Percentiles rank a stretch among this genome's conserved stretches.
These are phyloP conservation scores for Phytopythium cucurbitacearum DNA, from an alignment of 352 stramenopile genomes.

Conservation along the genomic window DNA sequence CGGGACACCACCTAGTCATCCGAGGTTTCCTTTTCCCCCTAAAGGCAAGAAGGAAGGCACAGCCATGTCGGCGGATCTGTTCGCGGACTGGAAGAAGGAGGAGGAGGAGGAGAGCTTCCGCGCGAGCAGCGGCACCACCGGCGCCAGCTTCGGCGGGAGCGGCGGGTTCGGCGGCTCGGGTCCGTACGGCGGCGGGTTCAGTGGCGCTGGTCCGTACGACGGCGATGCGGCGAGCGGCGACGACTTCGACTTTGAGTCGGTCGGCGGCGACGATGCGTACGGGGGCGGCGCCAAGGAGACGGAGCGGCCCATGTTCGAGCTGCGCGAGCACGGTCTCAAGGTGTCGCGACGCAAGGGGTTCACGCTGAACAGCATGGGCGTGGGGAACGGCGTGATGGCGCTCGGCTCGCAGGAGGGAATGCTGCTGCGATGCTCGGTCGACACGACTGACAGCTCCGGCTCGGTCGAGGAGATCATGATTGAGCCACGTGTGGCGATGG, in stretches of 20 bases:
- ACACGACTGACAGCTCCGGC: slow-evolving; percentile 69
- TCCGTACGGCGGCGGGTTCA: slow-evolving; percentile 17
- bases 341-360: slow-evolving; percentile 82
- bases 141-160: slow-evolving; percentile 13
- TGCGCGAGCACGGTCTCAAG: slow-evolving; percentile 84
- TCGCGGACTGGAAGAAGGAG: slow-evolving; percentile 87
- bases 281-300: slow-evolving; percentile 43
- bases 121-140: slow-evolving; percentile 6
- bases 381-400: slow-evolving; percentile 77
- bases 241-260: slow-evolving; percentile 78
- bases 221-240: slow-evolving; percentile 40
- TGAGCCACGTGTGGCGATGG: slow-evolving; percentile 80
- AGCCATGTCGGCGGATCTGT: slow-evolving; percentile 85
- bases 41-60: slow-evolving; percentile 6
- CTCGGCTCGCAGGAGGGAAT: slow-evolving; percentile 82
- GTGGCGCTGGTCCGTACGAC: slow-evolving; percentile 16
- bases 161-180: slow-evolving; percentile 36
- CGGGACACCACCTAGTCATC: neutral
- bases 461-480: slow-evolving; percentile 88
- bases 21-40: neutral
- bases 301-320: slow-evolving; percentile 82
- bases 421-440: slow-evolving; percentile 72
- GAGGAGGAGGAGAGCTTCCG: slow-evolving; percentile 35
- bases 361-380: slow-evolving; percentile 74
- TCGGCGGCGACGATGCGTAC: slow-evolving; percentile 29